Conservation (phyloP, 495 filamentous ascomycete species). For the Mytilinidion resinicola region DNA sequence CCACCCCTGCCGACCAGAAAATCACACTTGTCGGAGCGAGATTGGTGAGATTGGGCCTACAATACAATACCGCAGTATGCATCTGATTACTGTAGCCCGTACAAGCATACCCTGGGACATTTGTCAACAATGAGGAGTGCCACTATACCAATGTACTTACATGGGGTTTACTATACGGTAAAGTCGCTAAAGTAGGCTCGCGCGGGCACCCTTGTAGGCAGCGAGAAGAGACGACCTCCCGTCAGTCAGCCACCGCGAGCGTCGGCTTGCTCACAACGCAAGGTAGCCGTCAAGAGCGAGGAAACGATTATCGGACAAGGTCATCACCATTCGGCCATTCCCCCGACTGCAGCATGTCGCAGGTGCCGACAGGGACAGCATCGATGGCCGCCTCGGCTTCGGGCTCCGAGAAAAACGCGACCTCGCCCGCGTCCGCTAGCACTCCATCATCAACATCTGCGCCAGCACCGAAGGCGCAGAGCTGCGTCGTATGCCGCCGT, state of each 20-base stretch:
- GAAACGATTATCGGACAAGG: not conserved
- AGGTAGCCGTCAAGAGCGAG: not conserved
- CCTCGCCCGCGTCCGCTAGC: not conserved
- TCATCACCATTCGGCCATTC: not conserved
- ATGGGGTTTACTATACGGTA: too few species aligned
- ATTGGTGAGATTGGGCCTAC: too few species aligned
- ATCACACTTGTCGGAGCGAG: too few species aligned
- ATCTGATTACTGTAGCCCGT: too few species aligned
- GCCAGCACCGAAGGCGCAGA: slow-evolving; percentile 41
- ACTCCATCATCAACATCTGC: slow-evolving; percentile 9
- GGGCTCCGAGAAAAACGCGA: slow-evolving; percentile 37
- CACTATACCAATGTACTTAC: too few species aligned
- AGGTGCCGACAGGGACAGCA: slow-evolving; percentile 1
- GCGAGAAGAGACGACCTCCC: too few species aligned
- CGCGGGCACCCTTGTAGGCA: too few species aligned
- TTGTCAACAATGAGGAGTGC: too few species aligned
- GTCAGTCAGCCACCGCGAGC: not conserved
- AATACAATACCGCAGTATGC: too few species aligned
- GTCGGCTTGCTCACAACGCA: slow-evolving; percentile 3
- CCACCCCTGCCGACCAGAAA: too few species aligned
- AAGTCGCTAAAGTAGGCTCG: too few species aligned
- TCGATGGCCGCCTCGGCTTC: slow-evolving; percentile 15
- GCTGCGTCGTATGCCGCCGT: slow-evolving; percentile 50
- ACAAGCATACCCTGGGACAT: too few species aligned
- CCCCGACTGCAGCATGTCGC: slow-evolving; percentile 3